Base-by-base conservation (phyloP, 73 alveolate genomes). In the Halteria grandinella region DNA sequence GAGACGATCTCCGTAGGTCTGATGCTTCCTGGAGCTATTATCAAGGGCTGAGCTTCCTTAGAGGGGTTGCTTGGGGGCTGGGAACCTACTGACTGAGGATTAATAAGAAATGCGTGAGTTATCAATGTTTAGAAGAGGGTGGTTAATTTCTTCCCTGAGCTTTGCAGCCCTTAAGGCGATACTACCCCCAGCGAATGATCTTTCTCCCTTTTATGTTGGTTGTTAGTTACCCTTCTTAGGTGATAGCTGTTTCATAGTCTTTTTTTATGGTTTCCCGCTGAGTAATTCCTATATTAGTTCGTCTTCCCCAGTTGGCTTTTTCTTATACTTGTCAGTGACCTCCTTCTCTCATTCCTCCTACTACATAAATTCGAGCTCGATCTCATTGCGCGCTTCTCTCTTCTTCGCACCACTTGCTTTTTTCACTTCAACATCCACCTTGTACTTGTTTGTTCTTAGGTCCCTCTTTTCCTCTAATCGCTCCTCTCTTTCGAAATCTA, bases 381-480 rank as follows among this genome's bases (percentile, higher is more conserved):
- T 57, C 54, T 57, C 74, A 33, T 57, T 57, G 18, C 36, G 31
- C 31, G 28, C 18, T 7, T 48, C 18, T 48, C 21, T 45, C 43
- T 6, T 34, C 47, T 32, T 45, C 4, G 18, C 50, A 44, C 29
- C 28, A 21, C 50, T 17, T 41, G 21, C 58, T 44, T 66, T n/a
- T 44, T 66, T 23, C 6, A 23, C 80, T 66, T 44, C 28, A 1
- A 25, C 47, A 44, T n/a, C 47, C 28, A 17, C 18, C 29, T 39
- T 57, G 15, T 66, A 41, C 47, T 44, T 66, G 43, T 66, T 47
- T 2, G 47, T 57, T 31, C 52, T 44, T 25, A 34, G 31, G 31
- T 66, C 66, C 31, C 80, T 66, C 39, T 43, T 66, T 25, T 41
- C 52, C 23, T 66, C 80, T 10, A 44, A 18, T 44, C 47, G 15